Base-by-base conservation (phyloP, 2,329 filamentous ascomycete genomes). In the Emergomyces orientalis region DNA sequence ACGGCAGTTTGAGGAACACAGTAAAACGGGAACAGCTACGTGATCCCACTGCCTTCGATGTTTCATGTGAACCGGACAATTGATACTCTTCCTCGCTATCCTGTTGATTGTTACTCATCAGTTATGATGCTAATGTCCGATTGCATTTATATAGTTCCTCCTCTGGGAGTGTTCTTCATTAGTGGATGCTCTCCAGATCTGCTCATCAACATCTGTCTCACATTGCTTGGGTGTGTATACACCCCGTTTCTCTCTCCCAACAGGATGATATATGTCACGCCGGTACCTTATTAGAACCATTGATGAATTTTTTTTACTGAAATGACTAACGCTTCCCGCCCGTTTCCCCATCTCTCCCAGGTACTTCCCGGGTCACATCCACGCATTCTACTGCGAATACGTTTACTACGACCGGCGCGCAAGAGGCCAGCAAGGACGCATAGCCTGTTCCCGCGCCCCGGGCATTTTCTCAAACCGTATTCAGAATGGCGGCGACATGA, bases 361-460 rank as follows among this genome's bases (percentile, higher is more conserved):
- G n/a, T 89, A 87, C 73, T 76, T 94, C 59, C 90, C 90, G 0
- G 90, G 89, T 8, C 87, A 91, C 68, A 83, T 93, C 51, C 87
- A 91, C 72, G 89, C 89, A 52, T 91, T 92, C 74, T 94, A 92
- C 73, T 68, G 91, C 65, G 86, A 91, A 75, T 95, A 91, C 73
- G 80, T 95, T 65, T 96, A 92, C 78, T 93, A 88, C 74, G 84
- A 90, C 70, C 87, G 88, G 47, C 82, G 71, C 55, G 66, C 68
- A 30, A 67, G 66, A 45, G 69, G 70, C 41, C 67, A 69, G 25
- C 49, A 67, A 22, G 69, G 67, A 34, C 65, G 69, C 27, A 59
- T 66, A 8, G 64, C 65, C 6, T 63, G 65, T 30, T 65, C 58
- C 17, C 69, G 64, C 9, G 75, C 74, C 0, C 74, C 74, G 1